A percentile compares a stretch with the other conserved stretches of the same genome.
Evolutionary conservation across 148 eudicot species (phyloP).

Genomic region (Rheum nobile): DNA sequence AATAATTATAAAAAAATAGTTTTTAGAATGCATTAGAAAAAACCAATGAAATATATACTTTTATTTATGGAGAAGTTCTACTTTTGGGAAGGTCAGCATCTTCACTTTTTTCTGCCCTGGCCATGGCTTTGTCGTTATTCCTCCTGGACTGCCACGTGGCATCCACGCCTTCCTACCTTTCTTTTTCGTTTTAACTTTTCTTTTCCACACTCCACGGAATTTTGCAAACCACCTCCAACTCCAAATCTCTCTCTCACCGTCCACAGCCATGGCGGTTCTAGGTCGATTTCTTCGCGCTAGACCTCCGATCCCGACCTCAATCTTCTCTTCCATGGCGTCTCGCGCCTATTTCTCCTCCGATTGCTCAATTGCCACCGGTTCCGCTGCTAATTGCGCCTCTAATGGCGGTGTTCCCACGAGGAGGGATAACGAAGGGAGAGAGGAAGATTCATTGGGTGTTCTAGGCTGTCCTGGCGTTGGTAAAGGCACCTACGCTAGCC

Average conservation of each 20-base stretch:
- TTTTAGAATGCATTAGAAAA: too few relatives aligned
- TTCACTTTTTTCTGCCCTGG: background rate
- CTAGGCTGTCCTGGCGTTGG: conserved; percentile 96
- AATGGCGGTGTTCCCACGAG: background rate
- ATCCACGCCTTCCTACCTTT: background rate
- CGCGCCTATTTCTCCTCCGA: background rate
- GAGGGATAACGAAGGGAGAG: background rate
- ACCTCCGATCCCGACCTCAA: conserved; percentile 2
- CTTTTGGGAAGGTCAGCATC: background rate
- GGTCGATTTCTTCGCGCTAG: background rate
- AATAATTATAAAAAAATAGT: too few relatives aligned
- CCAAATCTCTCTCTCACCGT: background rate
- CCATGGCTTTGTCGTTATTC: background rate
- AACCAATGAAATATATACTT: too few relatives aligned
- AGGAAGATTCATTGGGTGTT: conserved; percentile 76
- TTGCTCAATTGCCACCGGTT: background rate
- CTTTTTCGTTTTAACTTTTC: background rate
- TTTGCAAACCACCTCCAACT: background rate
- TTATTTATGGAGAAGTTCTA: background rate
- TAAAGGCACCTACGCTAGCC: conserved; percentile 82
- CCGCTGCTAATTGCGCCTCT: background rate
- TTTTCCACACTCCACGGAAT: background rate
- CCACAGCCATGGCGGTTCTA: conserved; percentile 8
- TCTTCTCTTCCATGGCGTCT: background rate
- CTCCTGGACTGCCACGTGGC: background rate